These are phyloP conservation scores for Hypsizygus marmoreus DNA, from an alignment of 768 basidiomycete genomes.

Conservation along the genomic window DNA sequence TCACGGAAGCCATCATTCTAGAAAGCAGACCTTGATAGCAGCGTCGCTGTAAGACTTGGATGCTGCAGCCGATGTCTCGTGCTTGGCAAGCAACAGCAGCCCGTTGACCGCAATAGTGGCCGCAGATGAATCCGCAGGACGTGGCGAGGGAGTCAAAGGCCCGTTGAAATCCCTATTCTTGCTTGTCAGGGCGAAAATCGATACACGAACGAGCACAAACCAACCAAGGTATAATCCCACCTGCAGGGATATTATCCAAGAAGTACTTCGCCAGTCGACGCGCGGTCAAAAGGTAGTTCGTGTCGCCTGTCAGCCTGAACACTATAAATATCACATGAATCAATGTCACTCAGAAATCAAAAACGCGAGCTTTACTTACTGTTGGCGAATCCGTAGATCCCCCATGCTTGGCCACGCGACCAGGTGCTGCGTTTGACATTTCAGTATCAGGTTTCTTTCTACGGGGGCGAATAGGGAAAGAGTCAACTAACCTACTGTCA, in stretches of 20 bases:
- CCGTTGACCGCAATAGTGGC: slow-evolving; percentile 63
- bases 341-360: too few species aligned
- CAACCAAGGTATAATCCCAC: slow-evolving; percentile 71
- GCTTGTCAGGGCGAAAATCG: slow-evolving; percentile 1
- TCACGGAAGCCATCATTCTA: background rate
- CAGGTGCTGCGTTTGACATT: slow-evolving; percentile 51
- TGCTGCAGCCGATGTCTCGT: slow-evolving; percentile 35
- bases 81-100: slow-evolving; percentile 55
- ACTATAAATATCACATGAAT: too few species aligned
- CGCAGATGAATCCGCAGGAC: slow-evolving; percentile 71
- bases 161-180: slow-evolving; percentile 70
- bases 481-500: slow-evolving; percentile 38
- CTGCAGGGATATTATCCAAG: slow-evolving; percentile 55
- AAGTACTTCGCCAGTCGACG: slow-evolving; percentile 62
- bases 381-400: slow-evolving; percentile 67
- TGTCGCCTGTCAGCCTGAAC: slow-evolving; percentile 53
- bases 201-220: slow-evolving; percentile 11
- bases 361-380: slow-evolving; percentile 49
- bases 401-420: slow-evolving; percentile 77
- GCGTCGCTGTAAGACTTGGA: slow-evolving; percentile 44
- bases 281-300: slow-evolving; percentile 60
- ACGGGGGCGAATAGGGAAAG: background rate
- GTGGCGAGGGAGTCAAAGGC: slow-evolving; percentile 50
- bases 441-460: background rate
- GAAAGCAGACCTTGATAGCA: slow-evolving; percentile 46